Base-by-base conservation (phyloP, 2,329 filamentous ascomycete species). In the Pseudophaeomoniella oleicola region DNA sequence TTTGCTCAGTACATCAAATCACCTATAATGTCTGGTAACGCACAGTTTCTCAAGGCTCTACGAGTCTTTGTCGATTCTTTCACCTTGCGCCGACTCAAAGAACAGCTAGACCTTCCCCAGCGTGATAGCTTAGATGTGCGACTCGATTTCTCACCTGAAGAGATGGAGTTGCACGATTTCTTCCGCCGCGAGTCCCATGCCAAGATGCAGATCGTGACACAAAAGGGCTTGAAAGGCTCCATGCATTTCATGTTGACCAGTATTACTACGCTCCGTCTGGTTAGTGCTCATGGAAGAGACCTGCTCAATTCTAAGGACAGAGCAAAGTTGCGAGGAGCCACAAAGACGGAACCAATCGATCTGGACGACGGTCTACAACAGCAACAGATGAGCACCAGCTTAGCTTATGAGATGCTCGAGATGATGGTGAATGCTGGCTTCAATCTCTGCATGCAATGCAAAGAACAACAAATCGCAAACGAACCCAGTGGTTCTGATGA, bases 271-370 rank as follows among this genome's bases (percentile, higher is more conserved):
- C 72, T 98, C 13, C 82, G 90, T 6, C 69, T 93, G 30, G 81
- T 96, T 36, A 94, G 87, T 52, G 90, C 87, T 1, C 88, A 94
- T 53, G 90, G 90, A n/a, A 81, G 81, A 44, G 88, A 96, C 41
- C 71, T 98, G 5, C 69, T 98, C 2, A 83, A 78, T 39, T 76
- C 87, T 22, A 80, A 88, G 14, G 88, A 96, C 49, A 63, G 93
- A 32, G 76, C 80, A 45, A 67, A 81, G 3, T 74, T 88, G 35
- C 80, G 86, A 51, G 88, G 87, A 16, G 71, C 84, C 57, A 85
- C 78, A n/a, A 75, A 76, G 5, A 78, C 84, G 29, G 84, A 84
- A 44, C 83, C 90, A 2, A 93, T 98, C 49, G 82, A 92, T 46
- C 69, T 96, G 15, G 86, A 90, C 42, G 84, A 85, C 30, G 73